phyloP scores from a whole-genome alignment of 805 yeast genomes.

The Alloascoidea hylecoeti region DNA sequence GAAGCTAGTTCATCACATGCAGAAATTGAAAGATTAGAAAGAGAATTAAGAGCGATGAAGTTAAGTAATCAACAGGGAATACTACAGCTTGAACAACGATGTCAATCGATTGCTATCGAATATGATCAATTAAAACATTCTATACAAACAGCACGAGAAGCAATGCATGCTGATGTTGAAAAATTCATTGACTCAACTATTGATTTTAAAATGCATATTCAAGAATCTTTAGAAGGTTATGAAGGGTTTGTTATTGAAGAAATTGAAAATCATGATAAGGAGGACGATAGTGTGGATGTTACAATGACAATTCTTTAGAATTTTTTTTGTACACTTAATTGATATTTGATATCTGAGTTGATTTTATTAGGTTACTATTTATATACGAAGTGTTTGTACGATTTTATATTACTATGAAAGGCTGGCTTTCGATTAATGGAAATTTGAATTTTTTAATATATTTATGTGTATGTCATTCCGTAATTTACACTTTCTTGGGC shows the following conservation, averaged over 20 bases:
- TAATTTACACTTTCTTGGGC: too few relatives aligned
- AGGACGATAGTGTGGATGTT: neutral
- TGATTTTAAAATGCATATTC: slow-evolving; percentile 53
- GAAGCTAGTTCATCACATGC: slow-evolving; percentile 38
- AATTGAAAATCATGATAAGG: slow-evolving; percentile 9
- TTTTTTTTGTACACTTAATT: neutral
- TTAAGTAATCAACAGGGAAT: slow-evolving; percentile 33
- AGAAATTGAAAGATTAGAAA: slow-evolving; percentile 52
- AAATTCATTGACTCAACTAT: slow-evolving; percentile 45
- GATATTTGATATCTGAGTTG: neutral
- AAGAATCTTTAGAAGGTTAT: slow-evolving; percentile 45
- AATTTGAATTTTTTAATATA: too few relatives aligned
- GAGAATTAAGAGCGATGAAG: slow-evolving; percentile 37
- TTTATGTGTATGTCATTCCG: too few relatives aligned
- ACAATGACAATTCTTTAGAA: neutral
- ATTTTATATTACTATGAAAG: too few relatives aligned
- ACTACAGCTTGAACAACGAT: slow-evolving; percentile 31
- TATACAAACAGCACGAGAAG: slow-evolving; percentile 30
- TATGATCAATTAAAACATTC: slow-evolving; percentile 33
- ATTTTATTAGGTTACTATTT: neutral
- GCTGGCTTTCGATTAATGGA: too few relatives aligned
- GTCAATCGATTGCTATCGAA: slow-evolving; percentile 36
- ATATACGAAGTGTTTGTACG: neutral
- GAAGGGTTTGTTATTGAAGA: slow-evolving; percentile 32
- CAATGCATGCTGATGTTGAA: slow-evolving; percentile 37